phyloP scores from a whole-genome alignment of 768 basidiomycete genomes.

The Leccinum sublutescens region DNA sequence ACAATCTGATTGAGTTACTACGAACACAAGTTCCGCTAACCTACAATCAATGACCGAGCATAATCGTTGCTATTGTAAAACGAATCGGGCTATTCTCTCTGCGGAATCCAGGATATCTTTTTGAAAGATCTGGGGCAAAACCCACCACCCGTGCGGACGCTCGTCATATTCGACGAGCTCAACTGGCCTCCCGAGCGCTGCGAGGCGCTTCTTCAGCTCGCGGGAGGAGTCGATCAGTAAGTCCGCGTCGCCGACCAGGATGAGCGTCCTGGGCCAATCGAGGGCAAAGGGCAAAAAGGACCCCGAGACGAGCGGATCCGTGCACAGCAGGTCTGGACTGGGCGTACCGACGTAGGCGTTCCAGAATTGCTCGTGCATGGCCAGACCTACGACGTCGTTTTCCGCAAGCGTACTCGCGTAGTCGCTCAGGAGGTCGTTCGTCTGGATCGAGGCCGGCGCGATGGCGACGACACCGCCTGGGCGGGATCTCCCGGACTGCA shows the following conservation, averaged over 20 bases:
- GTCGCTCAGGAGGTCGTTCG: background rate
- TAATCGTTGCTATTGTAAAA: background rate
- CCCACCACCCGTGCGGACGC: constrained; percentile 24
- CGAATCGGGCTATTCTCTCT: constrained; percentile 11
- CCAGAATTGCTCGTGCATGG: background rate
- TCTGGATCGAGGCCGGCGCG: constrained; percentile 37
- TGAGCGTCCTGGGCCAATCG: constrained; percentile 23
- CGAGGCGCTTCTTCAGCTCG: background rate
- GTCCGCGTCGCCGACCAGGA: constrained; percentile 22
- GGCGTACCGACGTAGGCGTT: constrained; percentile 13
- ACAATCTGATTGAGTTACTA: background rate
- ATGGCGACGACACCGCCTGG: constrained; percentile 57
- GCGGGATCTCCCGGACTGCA: constrained; percentile 51
- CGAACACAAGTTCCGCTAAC: background rate
- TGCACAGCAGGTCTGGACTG: background rate
- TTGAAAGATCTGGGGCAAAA: constrained; percentile 13
- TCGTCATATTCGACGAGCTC: constrained; percentile 27
- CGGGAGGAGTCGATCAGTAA: constrained; percentile 4
- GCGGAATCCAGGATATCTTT: constrained; percentile 9
- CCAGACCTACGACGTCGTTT: constrained; percentile 1
- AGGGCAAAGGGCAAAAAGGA: constrained; percentile 11
- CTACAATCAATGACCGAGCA: background rate
- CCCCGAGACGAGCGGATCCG: constrained; percentile 22
- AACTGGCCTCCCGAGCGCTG: background rate
- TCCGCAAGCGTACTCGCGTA: background rate